Base-by-base conservation (phyloP, 768 basidiomycete genomes). In the Suillus subaureus region DNA sequence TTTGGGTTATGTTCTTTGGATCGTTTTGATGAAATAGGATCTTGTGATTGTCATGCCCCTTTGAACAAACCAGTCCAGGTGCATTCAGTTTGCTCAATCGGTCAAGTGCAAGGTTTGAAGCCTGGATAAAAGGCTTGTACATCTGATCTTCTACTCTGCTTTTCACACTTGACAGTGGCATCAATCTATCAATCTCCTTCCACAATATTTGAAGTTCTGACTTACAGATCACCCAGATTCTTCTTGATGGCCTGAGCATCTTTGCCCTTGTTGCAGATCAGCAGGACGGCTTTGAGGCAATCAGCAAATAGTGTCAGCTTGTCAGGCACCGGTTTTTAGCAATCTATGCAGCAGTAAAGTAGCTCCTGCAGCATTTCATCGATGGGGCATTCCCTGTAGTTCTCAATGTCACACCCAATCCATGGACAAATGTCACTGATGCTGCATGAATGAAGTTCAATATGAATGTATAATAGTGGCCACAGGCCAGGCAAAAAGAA, bases 251-350 rank as follows among this genome's bases (percentile, higher is more conserved):
- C 3, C 12, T 15, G 6, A 37, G 52, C 52, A 8, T 33, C 61
- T 0, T 8, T 4, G 4, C 12, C 15, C 4, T 26, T 4, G 54
- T 63, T 58, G 47, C 51, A 57, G 35, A 63, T n/a, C 1, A 23
- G 62, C 26, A 63, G 54, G 21, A 63, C 62, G 55, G 35, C 62
- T 1, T 63, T 3, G 35, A 63, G 35, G 54, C 12, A 63, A 28
- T 33, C 18, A 1, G 26, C 21, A 4, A 63, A 12, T 28, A 63
- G 26, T 16, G 21, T 63, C 6, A 23, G 16, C 62, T 63, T 63
- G 54, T 63, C 54, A n/a, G 54, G 18, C 21, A 21, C 6, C 4
- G 12, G 28, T 33, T 63, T 26, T 21, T 35, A 63, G 35, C 2
- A 0, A 26, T 63, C 62, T 37, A 2, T 7, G 40, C 62, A 63